Evolutionary conservation across 225 moss, liverwort and hornwort genomes (phyloP).

Genomic region (Rhytidiadelphus loreus): DNA sequence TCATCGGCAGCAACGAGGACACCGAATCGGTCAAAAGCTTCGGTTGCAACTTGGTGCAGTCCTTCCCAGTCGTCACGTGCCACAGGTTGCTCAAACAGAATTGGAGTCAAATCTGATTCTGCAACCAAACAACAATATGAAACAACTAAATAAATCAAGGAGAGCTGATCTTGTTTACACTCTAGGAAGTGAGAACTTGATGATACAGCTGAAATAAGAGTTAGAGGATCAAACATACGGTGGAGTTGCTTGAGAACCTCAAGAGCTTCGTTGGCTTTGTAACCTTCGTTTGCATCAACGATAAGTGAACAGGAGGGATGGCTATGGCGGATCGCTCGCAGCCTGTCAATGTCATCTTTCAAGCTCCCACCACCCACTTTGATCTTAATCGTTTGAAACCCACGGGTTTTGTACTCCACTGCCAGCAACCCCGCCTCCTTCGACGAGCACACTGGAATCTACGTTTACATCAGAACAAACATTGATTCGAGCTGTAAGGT

Average conservation of each 20-base stretch:
- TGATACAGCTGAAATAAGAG: neutral
- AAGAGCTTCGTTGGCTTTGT: slow-evolving; percentile 49
- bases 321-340: slow-evolving; percentile 56
- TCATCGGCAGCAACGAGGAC: slow-evolving; percentile 89
- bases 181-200: neutral
- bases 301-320: slow-evolving; percentile 77
- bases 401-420: slow-evolving; percentile 41
- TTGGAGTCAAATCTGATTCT: slow-evolving; percentile 54
- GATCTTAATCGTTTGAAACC: slow-evolving; percentile 73
- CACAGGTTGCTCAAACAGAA: slow-evolving; percentile 81
- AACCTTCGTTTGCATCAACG: slow-evolving; percentile 82
- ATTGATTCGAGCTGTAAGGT: neutral
- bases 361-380: slow-evolving; percentile 74
- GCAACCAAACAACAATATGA: slow-evolving; percentile 3
- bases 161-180: neutral
- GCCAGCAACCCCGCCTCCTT: slow-evolving; percentile 70
- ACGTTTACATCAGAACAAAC: neutral
- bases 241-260: slow-evolving; percentile 67
- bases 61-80: slow-evolving; percentile 73
- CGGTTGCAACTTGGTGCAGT: slow-evolving; percentile 47
- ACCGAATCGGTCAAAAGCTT: slow-evolving; percentile 50
- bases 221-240: slow-evolving; percentile 23
- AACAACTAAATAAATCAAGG: neutral
- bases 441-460: slow-evolving; percentile 80
- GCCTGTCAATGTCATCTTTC: slow-evolving; percentile 48